A percentile compares a stretch with the other conserved stretches of the same genome.
phyloP scores from a whole-genome alignment of 169 alveolate species.

The Cryptosporidium sp. region DNA sequence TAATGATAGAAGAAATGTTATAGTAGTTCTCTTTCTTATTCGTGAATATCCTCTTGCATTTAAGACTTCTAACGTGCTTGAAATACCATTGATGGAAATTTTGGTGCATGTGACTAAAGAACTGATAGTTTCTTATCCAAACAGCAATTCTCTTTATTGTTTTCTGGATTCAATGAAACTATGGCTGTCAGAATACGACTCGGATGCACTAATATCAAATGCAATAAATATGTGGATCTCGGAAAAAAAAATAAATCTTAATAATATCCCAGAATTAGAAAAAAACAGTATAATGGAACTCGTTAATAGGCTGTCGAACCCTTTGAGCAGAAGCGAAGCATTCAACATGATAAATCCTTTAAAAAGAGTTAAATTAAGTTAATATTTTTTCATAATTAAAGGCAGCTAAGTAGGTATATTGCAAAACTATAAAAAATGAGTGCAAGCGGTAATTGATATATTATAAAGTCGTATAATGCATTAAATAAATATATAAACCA shows the following conservation, averaged over 20 bases:
- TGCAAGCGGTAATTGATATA: slow-evolving; percentile 53
- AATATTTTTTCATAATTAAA: background rate
- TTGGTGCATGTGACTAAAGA: slow-evolving; percentile 15
- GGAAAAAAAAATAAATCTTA: slow-evolving; percentile 45
- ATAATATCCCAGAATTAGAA: background rate
- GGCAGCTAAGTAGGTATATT: background rate
- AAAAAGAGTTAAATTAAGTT: background rate
- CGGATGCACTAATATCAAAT: slow-evolving; percentile 47
- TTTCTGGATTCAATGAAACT: slow-evolving; percentile 65
- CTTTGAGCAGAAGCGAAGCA: slow-evolving; percentile 60
- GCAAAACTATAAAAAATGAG: slow-evolving; percentile 54
- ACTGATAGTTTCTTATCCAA: background rate
- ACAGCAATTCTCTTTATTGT: background rate
- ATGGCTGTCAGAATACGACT: slow-evolving; percentile 52
- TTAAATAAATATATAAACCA: background rate
- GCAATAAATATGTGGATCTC: slow-evolving; percentile 69
- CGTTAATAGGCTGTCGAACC: slow-evolving; percentile 11
- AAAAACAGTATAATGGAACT: slow-evolving; percentile 27
- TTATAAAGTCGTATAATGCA: background rate
- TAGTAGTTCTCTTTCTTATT: slow-evolving; percentile 10
- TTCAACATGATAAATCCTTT: slow-evolving; percentile 20
- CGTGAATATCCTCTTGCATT: slow-evolving; percentile 49
- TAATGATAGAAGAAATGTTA: slow-evolving; percentile 37
- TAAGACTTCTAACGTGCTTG: slow-evolving; percentile 5
- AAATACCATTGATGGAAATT: slow-evolving; percentile 51